phyloP scores from a whole-genome alignment of 306 rosid species.

The Sechiopsis laciniata region DNA sequence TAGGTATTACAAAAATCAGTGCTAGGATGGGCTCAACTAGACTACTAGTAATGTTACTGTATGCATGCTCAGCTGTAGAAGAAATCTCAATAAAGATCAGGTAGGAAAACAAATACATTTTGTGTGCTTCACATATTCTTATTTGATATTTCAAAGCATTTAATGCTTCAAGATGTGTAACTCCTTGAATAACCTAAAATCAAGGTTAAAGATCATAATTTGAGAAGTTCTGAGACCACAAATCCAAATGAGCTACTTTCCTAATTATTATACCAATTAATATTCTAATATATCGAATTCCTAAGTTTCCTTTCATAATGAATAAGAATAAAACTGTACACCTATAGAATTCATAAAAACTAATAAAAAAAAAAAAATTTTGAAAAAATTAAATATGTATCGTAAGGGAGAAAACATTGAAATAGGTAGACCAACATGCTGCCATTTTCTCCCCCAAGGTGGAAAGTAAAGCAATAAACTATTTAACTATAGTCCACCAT shows the following conservation, averaged over 20 bases:
- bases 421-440: not conserved
- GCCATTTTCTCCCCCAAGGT: not conserved
- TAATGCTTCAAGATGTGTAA: not conserved
- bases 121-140: not conserved
- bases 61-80: not conserved
- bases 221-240: not conserved
- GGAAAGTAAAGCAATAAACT: not conserved
- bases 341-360: not conserved
- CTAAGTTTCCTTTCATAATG: not conserved
- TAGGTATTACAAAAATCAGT: conserved; percentile 5
- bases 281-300: not conserved
- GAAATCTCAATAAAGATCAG: not conserved
- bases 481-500: not conserved
- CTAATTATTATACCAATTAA: not conserved
- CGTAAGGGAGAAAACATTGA: not conserved
- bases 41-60: too few relatives aligned
- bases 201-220: too few relatives aligned
- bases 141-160: not conserved
- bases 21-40: not conserved
- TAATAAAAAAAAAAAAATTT: not conserved
- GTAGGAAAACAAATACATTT: not conserved
- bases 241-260: not conserved
- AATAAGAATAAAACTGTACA: not conserved
- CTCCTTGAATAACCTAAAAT: not conserved
- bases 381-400: not conserved